Evolutionary conservation across 306 rosid species (phyloP), one percentile per base, ranked within the genome.

Genomic region (Vigna unguiculata): DNA sequence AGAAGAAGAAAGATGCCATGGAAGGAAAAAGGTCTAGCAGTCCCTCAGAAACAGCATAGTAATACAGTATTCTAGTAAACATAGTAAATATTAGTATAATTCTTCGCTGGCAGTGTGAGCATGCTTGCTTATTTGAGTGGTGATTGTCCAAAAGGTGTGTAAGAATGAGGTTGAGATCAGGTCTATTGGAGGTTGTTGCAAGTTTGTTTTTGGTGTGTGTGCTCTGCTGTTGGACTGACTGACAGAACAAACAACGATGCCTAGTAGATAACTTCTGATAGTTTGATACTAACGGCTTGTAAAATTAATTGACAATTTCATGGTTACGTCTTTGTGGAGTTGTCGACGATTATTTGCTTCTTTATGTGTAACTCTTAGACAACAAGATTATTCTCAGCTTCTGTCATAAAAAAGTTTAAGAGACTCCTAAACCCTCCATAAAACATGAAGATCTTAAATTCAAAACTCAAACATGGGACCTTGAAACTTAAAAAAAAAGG

Each of bases 1-100:
- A 84, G 63, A 90, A 67, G 81, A 92, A 90, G 90, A 92, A 85
- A 85, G 97, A 92, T 40, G 97, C 96, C 72, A 90, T 90, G 93
- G 97, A 93, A 90, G 97, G 96, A 48, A 93, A 90, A 81, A 86
- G 92, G 85, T 78, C 90, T 6, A 78, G 83, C 88, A 81, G 49
- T 68, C 88, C 91, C 34, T 84, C 84, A 30, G 74, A 88, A 80
- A 80, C 76, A 24, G 76, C 81, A 49, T 85, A 90, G 85, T 84
- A 80, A 87, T 75, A 64, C 82, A 34, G 46, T 65, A 65, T 55
- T 74, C 8, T 66, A 74, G 52, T 74, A 67, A 34, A 69, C 81
- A 28, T 72, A 64, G 80, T 74, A 83, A 78, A 78, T 85, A 86
- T 83, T 65, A 71, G 66, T 78, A 83, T 69, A 71, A 62, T 82